Evolutionary conservation across 2,329 filamentous ascomycete species (phyloP).

Genomic region (Aspergillus sojae): DNA sequence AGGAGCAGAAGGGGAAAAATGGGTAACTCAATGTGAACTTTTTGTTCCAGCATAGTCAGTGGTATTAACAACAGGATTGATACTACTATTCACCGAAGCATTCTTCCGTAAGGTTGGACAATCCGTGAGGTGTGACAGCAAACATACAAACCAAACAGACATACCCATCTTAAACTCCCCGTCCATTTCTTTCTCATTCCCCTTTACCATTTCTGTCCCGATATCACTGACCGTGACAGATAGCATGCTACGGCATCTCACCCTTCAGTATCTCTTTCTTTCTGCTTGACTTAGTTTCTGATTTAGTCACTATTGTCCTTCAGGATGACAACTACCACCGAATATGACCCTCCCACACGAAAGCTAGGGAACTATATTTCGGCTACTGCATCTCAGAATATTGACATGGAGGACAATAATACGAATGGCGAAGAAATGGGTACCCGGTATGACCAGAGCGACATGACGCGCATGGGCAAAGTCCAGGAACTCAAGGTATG

Average conservation of each 20-base stretch:
- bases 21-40: neutral
- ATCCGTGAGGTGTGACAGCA: neutral
- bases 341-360: neutral
- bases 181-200: too few relatives aligned
- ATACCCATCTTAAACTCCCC: too few relatives aligned
- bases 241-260: neutral
- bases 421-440: conserved; percentile 9
- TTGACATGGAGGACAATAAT: conserved; percentile 10
- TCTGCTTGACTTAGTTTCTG: neutral
- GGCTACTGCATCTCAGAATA: neutral
- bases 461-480: conserved; percentile 37
- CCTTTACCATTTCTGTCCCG: too few relatives aligned
- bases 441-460: conserved; percentile 26
- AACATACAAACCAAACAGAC: neutral
- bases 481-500: conserved; percentile 32
- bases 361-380: conserved; percentile 4
- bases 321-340: neutral
- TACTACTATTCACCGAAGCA: neutral
- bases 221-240: neutral
- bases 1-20: neutral
- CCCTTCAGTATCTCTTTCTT: neutral
- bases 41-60: neutral
- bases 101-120: neutral
- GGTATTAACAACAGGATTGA: neutral
- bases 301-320: neutral